These are phyloP conservation scores for Closterium sp. DNA, from an alignment of 139 green algal genomes.

Conservation along the genomic window DNA sequence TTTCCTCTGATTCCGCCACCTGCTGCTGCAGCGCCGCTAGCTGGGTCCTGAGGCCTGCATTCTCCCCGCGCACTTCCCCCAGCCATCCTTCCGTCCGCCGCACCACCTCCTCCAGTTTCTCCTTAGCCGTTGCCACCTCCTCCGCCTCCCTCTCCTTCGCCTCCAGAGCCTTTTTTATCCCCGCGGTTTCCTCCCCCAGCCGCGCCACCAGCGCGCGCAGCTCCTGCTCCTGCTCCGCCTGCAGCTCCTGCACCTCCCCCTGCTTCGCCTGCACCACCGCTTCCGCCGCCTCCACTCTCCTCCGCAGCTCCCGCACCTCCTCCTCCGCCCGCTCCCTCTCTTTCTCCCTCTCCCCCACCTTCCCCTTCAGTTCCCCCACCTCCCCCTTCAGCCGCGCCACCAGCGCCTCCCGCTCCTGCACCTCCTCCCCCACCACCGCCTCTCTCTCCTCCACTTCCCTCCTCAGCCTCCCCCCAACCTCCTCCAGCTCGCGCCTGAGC, in stretches of 20 bases:
- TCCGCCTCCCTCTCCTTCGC: constrained; percentile 5
- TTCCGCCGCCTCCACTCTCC: constrained; percentile 2
- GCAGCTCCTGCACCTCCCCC: not conserved
- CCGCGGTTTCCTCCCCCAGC: not conserved
- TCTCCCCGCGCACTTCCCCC: not conserved
- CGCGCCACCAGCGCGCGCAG: constrained; percentile 6
- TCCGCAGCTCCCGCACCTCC: constrained; percentile 17
- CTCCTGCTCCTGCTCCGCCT: constrained; percentile 28
- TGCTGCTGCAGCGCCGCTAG: not conserved
- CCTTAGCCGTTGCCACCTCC: not conserved
- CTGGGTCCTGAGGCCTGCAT: not conserved
- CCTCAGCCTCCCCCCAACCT: not conserved
- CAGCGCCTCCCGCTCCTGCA: not conserved
- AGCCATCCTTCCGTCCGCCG: not conserved
- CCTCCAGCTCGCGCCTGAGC: not conserved
- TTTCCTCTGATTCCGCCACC: not conserved
- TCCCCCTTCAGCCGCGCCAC: constrained; percentile 12
- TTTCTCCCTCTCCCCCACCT: not conserved
- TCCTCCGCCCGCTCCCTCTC: constrained; percentile 12
- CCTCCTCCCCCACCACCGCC: not conserved
- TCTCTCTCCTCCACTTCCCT: constrained; percentile 5
- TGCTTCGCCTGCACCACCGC: constrained; percentile 2
- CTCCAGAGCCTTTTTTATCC: constrained; percentile 5
- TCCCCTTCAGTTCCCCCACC: constrained; percentile 10
- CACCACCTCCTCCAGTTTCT: constrained; percentile 8